phyloP scores from a whole-genome alignment of 148 eudicot genomes.

The Rhododendron mucronatum region DNA sequence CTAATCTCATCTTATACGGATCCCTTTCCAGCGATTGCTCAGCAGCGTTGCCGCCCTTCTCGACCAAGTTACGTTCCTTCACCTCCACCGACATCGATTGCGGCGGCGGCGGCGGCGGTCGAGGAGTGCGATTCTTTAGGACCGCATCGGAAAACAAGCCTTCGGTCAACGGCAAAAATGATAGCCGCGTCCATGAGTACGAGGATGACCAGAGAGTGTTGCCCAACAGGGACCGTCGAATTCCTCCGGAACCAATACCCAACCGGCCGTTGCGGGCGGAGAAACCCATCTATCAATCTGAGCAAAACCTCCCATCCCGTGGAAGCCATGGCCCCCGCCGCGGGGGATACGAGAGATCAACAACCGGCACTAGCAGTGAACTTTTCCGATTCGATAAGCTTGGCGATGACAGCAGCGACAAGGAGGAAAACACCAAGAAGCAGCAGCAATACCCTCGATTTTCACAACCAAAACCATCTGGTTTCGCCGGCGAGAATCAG shows the following conservation, averaged over 20 bases:
- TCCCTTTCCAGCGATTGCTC: conserved; percentile 3
- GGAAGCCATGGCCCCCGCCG: conserved; percentile 2
- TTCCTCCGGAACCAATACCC: conserved; percentile 35
- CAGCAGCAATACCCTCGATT: neutral
- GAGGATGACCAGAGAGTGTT: neutral
- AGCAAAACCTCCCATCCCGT: neutral
- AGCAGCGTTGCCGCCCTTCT: neutral
- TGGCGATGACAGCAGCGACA: conserved; percentile 9
- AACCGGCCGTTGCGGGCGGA: conserved; percentile 51
- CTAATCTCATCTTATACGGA: conserved; percentile 11
- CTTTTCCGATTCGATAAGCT: conserved; percentile 5
- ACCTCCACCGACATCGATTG: conserved; percentile 13
- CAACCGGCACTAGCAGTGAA: conserved; percentile 8
- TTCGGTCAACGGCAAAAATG: neutral
- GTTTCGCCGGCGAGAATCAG: conserved; percentile 13
- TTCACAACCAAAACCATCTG: conserved; percentile 19
- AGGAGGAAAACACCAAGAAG: conserved; percentile 6
- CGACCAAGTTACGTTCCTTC: conserved; percentile 22
- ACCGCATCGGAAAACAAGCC: neutral
- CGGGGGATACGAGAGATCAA: neutral
- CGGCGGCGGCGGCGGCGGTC: neutral
- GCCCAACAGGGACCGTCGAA: conserved; percentile 1
- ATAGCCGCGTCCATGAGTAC: conserved; percentile 4
- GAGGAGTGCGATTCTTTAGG: neutral
- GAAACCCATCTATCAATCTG: conserved; percentile 22